phyloP scores from a whole-genome alignment of 306 rosid genomes.

The Urtica urens region DNA sequence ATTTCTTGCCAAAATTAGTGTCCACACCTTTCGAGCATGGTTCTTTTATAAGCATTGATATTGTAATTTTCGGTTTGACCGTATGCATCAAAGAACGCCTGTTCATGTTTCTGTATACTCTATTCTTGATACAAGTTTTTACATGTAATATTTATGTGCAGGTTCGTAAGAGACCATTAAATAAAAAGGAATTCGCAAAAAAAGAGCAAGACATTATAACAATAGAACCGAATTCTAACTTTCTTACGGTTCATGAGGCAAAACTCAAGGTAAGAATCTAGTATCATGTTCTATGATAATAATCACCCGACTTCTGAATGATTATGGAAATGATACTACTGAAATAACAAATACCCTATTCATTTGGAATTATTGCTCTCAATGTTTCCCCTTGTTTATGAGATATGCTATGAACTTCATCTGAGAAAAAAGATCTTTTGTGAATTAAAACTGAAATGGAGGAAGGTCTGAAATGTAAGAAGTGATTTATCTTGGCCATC shows the following conservation, averaged over 20 bases:
- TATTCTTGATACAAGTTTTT: neutral
- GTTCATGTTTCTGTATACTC: neutral
- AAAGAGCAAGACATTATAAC: slow-evolving; percentile 70
- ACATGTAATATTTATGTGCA: slow-evolving; percentile 19
- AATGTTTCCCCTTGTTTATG: too few species aligned
- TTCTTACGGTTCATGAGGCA: slow-evolving; percentile 74
- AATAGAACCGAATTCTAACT: slow-evolving; percentile 46
- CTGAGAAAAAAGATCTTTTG: neutral
- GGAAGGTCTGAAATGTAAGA: neutral
- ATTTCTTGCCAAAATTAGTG: slow-evolving; percentile 5
- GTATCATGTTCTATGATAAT: neutral
- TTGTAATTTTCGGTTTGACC: neutral
- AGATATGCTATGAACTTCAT: neutral
- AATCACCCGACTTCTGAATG: slow-evolving; percentile 8
- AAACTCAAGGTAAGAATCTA: slow-evolving; percentile 55
- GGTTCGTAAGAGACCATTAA: slow-evolving; percentile 83
- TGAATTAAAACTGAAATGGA: neutral
- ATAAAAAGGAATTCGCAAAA: slow-evolving; percentile 63
- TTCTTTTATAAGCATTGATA: neutral
- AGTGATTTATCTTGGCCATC: neutral
- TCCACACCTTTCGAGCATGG: too few species aligned
- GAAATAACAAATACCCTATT: too few species aligned
- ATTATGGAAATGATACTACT: neutral
- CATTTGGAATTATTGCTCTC: neutral
- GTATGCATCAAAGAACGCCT: too few species aligned